Evolutionary conservation across 192 early-diverging fungal species (phyloP), one percentile per base, ranked within the genome.

Genomic region (Bifiguratus adelaidae): DNA sequence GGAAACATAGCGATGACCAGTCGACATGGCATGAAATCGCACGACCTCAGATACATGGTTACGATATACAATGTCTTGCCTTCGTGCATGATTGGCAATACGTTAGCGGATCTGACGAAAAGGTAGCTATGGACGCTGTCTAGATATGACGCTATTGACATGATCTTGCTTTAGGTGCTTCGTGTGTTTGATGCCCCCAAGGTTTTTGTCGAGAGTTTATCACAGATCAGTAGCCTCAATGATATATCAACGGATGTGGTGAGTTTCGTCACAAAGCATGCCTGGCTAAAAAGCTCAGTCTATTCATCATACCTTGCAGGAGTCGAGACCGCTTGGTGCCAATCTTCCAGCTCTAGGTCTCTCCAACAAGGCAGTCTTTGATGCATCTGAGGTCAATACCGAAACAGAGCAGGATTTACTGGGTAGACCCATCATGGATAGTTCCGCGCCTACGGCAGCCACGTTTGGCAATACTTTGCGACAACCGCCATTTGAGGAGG

Each of bases 31-130:
- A 88, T 61, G 95, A 98, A 61, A 74, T 93, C 24, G 88, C 83
- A 4, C 73, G 95, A 7, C 88, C 95, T 23, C 95, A 98, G 65
- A 86, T 96, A 33, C 95, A 98, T 53, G 95, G 95, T 3, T 96
- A 96, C 58, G 88, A 95, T 57, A 65, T 93, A 44, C 76, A 89
- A 27, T 91, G 88, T 58, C 65, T 93, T 16, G 78, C 86, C 0
- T 91, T 94, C 48, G 62, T 85, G 7, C 47, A 77, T 47, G 60
- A 73, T 19, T 87, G 80, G 64, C 61, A 58, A 34, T 95, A 83
- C 67, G 85, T 89, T 4, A 78, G 80, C 44, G 95, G 87, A 7
- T 88, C 92, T 19, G 95, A 98, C 53, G 95, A 98, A 52, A 98
- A 96, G 58, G 81, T 81, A 13, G 40, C 4, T 15, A 25, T 15